phyloP scores from a whole-genome alignment of 2,329 filamentous ascomycete genomes.

The Colletotrichum simmondsii region DNA sequence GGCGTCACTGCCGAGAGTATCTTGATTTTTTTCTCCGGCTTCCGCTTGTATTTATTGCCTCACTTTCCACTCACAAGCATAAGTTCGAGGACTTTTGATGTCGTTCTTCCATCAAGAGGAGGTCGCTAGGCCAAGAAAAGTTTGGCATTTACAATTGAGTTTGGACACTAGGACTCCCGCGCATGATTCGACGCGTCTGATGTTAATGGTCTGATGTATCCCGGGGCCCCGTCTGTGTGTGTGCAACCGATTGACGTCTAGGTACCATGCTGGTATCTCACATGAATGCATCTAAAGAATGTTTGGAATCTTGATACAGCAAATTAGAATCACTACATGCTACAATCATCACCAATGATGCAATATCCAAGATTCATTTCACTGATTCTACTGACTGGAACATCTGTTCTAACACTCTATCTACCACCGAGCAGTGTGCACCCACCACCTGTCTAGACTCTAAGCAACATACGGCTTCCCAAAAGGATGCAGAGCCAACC shows the following conservation, averaged over 20 bases:
- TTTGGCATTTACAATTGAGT: neutral
- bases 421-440: neutral
- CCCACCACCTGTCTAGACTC: neutral
- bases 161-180: neutral
- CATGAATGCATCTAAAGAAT: no score
- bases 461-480: slow-evolving; percentile 35
- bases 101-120: fast-evolving
- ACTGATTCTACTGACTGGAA: neutral
- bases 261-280: neutral
- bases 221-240: neutral
- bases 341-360: neutral
- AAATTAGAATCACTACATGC: no score
- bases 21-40: neutral
- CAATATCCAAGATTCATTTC: neutral
- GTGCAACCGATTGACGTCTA: neutral
- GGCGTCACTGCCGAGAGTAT: slow-evolving; percentile 8
- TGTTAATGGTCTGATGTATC: neutral
- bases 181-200: neutral
- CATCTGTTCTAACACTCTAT: neutral
- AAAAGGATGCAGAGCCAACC: slow-evolving; percentile 44
- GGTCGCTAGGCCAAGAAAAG: no score
- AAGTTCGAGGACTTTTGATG: no score
- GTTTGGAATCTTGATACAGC: no score
- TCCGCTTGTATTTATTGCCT: neutral
- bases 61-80: neutral